Base-by-base conservation (phyloP, 2,329 filamentous ascomycete genomes). In the Epicoccum sorghinum region DNA sequence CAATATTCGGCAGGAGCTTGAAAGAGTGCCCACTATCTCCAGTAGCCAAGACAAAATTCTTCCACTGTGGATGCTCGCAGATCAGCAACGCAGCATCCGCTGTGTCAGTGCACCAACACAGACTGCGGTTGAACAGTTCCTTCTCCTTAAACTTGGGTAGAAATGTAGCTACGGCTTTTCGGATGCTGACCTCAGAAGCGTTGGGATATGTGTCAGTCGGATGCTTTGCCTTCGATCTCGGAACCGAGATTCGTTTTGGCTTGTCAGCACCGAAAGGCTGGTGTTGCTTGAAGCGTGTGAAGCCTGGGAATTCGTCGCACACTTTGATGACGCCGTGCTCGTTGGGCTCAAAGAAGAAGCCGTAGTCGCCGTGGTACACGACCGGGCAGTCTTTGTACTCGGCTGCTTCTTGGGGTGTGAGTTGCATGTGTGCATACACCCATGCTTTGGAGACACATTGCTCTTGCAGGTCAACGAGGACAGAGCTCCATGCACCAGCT, bases 11-110 rank as follows among this genome's bases (percentile, higher is more conserved):
- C 12, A 80, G 57, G 0, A 80, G 67, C 51, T 80, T 80, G 65
- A 80, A 80, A 1, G 74, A 73, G 55, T 80, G 78, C 2, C 78
- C 78, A 59, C 78, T 80, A 29, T 80, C 78, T 0, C 78, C 78
- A 0, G 77, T 79, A 0, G 78, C 77, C n/a, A 80, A 57, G 18
- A 79, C 69, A 43, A 80, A 75, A 50, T 80, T 79, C 59, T 75
- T 79, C 75, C 78, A 79, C 9, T 75, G 68, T 5, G 83, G 80
- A 66, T 83, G 78, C 44, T 70, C 71, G 10, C 81, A 80, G 57
- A 89, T 83, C 55, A 88, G 75, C 58, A 86, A 83, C 61, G 87
- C 83, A 65, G 87, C 83, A 44, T 82, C 83, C 1, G 84, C 82
- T 2, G 84, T 86, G 48, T 85, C 81, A 40, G 82, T 82, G 66